Base-by-base conservation (phyloP, 306 rosid species). In the Cucumis melo region DNA sequence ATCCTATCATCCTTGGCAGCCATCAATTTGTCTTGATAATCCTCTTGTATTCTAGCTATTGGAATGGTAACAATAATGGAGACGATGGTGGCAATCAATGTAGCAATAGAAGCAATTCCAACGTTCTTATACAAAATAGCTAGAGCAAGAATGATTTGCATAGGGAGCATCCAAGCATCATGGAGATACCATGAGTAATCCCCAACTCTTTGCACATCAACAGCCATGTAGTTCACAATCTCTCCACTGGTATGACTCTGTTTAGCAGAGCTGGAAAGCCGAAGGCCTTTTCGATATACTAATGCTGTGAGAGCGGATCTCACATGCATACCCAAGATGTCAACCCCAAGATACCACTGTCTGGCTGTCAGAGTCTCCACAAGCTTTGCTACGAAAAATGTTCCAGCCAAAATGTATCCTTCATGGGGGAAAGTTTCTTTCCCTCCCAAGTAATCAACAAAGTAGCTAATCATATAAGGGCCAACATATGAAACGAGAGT, bases 261-360 rank as follows among this genome's bases (percentile, higher is more conserved):
- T 87, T 80, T 95, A 41, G 99, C 91, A 62, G 85, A 78, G 91
- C 99, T 92, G 27, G 99, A 95, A 68, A 95, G 88, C 77, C 91
- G 85, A 56, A 95, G 96, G 27, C 99, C 99, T 86, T 95, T 95
- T 63, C 77, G 84, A 80, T 90, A 95, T 39, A 95, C 99, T 95
- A 95, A 88, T 36, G 99, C 99, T 0, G 98, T 95, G 63, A 95
- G 88, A 79, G 96, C 97, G 24, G 98, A 95, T 79, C 99, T 86
- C 60, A 92, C 90, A 80, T 95, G 99, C 99, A 95, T 95, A 56
- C 99, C 99, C 88, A 95, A 82, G 73, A 95, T 95, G 87, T 95
- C 99, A 65, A 95, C 99, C 78, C 99, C 98, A 12, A 95, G 84
- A 83, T 95, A 95, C 99, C 99, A 95, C 68, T 95, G 99, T 75